phyloP scores from a whole-genome alignment of 2,329 filamentous ascomycete genomes.

The Verticillium alfalfae region DNA sequence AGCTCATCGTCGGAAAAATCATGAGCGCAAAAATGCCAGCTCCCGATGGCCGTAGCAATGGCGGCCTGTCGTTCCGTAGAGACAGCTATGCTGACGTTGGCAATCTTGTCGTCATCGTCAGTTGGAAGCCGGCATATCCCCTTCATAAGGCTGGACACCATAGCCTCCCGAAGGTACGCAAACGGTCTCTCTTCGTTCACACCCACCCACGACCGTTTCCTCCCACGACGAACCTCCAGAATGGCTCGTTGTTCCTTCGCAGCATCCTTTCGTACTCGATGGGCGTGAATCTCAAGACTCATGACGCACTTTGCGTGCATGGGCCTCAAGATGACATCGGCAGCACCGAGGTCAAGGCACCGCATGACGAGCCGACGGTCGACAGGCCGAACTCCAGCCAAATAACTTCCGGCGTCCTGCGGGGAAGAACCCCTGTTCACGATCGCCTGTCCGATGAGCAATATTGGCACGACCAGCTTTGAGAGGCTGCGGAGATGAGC shows the following conservation, averaged over 20 bases:
- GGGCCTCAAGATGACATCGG: constrained; percentile 80
- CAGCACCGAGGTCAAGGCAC: constrained; percentile 80
- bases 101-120: constrained; percentile 56
- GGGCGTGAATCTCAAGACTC: constrained; percentile 75
- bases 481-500: constrained; percentile 50
- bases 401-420: constrained; percentile 11
- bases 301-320: constrained; percentile 68
- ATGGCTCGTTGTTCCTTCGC: constrained; percentile 67
- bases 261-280: constrained; percentile 73
- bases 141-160: constrained; percentile 88
- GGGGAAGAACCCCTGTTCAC: constrained; percentile 16
- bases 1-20: constrained; percentile 87
- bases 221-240: constrained; percentile 64
- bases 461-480: constrained; percentile 51
- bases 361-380: constrained; percentile 51
- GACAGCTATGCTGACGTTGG: constrained; percentile 63
- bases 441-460: constrained; percentile 40
- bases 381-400: constrained; percentile 21
- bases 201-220: constrained; percentile 90
- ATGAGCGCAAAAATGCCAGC: constrained; percentile 87
- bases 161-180: constrained; percentile 83
- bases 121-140: constrained; percentile 70
- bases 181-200: constrained; percentile 81
- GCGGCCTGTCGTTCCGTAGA: constrained; percentile 57
- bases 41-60: constrained; percentile 65